Evolutionary conservation across 257 asterid species (phyloP), one percentile per base, ranked within the genome.

Genomic region (Ilex aquifolium): DNA sequence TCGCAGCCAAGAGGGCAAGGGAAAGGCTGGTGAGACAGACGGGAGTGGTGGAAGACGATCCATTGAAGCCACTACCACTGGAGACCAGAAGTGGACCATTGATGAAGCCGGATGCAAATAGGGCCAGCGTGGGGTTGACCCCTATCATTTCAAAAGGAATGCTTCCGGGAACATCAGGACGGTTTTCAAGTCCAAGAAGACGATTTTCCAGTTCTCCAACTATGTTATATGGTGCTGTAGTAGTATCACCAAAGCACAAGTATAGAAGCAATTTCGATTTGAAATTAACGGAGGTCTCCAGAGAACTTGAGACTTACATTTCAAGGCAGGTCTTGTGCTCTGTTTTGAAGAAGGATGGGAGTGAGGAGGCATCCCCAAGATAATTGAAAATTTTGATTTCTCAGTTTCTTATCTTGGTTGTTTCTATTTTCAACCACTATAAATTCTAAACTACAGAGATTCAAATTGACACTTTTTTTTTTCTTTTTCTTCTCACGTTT

Each of bases 101-200:
- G 44, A 69, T 77, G 79, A 81, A 80, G 66, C 62, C 72, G 36
- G 84, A 76, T 65, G 53, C 55, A 51, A 79, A 74, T 63, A 49
- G 58, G 15, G 76, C 58, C 57, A 64, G 61, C 51, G 39, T 15
- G n/a, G 75, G 81, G 32, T 53, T 73, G 61, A 54, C 83, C 21
- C 74, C 84, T 62, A 53, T 70, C 13, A 58, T 76, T 59, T 65
- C 80, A 6, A 73, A 77, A 74, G 84, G 75, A 69, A 68, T 66
- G 65, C 56, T 71, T 63, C 42, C 76, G 21, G 73, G 67, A 62
- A 79, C 89, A 13, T 84, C 93, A 7, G 65, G 74, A 36, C 83
- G 72, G 65, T 77, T 86, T 63, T 81, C 98, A 52, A 88, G 90
- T 72, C 98, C 98, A 61, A 85, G 99, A 75, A 80, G 84, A 60